Base-by-base conservation (phyloP, 1,284 basidiomycete species). In the Cutaneotrichosporon cutaneum region DNA sequence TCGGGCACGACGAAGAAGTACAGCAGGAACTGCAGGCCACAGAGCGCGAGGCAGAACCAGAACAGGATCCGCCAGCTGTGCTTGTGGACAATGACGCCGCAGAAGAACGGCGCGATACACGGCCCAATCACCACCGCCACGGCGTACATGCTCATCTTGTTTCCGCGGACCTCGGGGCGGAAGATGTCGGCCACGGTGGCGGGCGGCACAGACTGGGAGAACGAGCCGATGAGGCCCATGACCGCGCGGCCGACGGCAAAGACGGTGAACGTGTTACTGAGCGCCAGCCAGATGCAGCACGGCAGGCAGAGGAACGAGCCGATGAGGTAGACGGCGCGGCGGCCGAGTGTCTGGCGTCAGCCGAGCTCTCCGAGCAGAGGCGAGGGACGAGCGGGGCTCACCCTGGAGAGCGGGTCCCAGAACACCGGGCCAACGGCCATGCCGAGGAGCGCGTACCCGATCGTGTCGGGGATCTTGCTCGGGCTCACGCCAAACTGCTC, bases 361-460 rank as follows among this genome's bases (percentile, higher is more conserved):
- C 21, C 10, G n/a, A n/a, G n/a, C n/a, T n/a, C n/a, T n/a, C n/a
- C n/a, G n/a, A n/a, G 13, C 18, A 8, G 18, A 14, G 21, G 14
- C 11, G 3, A 26, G 2, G 3, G 27, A 52, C 27, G 7, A 3
- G 9, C 13, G 8, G 5, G 9, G 33, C 52, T 36, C 32, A 54
- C 53, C 36, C 27, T 55, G 7, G 69, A 70, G 11, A 72, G 48
- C 13, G 70, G 72, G 54, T 73, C 72, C 67, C 71, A 73, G 22
- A 80, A 63, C 9, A 80, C 56, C 0, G 76, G 71, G 2, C 78
- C 78, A 4, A 77, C 71, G 1, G 75, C 77, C n/a, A 75, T 67
- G 32, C 78, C 78, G 14, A 80, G 71, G n/a, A 80, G 70, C 24
- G 64, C 66, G 65, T 77, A 77, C 11, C 77, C 77, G 57, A 79